Percentiles rank a stretch among this genome's conserved stretches.
These are phyloP conservation scores for Ceratobasidium theobromae DNA, from an alignment of 1,284 basidiomycete genomes.

Conservation along the genomic window DNA sequence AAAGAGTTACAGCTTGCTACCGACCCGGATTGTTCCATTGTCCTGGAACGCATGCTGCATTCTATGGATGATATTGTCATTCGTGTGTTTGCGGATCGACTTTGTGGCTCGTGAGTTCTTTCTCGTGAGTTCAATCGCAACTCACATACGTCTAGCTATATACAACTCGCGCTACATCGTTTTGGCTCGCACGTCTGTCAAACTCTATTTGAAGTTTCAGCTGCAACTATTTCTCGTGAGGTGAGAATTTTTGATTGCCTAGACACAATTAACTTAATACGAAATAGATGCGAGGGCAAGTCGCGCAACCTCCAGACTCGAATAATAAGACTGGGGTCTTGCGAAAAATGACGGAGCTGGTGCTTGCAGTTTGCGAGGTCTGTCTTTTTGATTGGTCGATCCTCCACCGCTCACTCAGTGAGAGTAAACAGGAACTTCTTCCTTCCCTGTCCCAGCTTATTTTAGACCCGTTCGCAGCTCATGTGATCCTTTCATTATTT, in stretches of 20 bases:
- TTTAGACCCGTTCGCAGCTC: conserved; percentile 83
- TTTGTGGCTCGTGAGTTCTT: conserved; percentile 77
- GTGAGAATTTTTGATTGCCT: conserved; percentile 47
- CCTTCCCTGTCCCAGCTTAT: conserved; percentile 64
- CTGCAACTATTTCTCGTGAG: conserved; percentile 79
- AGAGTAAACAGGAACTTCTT: conserved; percentile 60
- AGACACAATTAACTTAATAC: conserved; percentile 6
- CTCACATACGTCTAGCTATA: conserved; percentile 53
- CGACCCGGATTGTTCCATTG: conserved; percentile 86
- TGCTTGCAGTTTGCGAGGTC: conserved; percentile 67
- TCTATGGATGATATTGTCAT: conserved; percentile 94
- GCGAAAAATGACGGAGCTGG: conserved; percentile 67
- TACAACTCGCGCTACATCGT: conserved; percentile 69
- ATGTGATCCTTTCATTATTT: conserved; percentile 79
- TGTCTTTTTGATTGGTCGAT: conserved; percentile 39
- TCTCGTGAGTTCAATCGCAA: neutral
- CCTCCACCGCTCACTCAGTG: conserved; percentile 24
- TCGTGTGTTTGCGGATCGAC: conserved; percentile 80
- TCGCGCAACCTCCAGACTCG: conserved; percentile 55
- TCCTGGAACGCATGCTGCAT: conserved; percentile 83
- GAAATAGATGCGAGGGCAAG: conserved; percentile 60
- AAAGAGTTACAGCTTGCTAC: conserved; percentile 89
- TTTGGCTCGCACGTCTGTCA: conserved; percentile 94
- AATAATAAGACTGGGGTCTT: conserved; percentile 62
- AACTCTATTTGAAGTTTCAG: conserved; percentile 73